A percentile compares a stretch with the other conserved stretches of the same genome.
Conservation (phyloP, 768 basidiomycete genomes). For the Gloeostereum incarnatum region DNA sequence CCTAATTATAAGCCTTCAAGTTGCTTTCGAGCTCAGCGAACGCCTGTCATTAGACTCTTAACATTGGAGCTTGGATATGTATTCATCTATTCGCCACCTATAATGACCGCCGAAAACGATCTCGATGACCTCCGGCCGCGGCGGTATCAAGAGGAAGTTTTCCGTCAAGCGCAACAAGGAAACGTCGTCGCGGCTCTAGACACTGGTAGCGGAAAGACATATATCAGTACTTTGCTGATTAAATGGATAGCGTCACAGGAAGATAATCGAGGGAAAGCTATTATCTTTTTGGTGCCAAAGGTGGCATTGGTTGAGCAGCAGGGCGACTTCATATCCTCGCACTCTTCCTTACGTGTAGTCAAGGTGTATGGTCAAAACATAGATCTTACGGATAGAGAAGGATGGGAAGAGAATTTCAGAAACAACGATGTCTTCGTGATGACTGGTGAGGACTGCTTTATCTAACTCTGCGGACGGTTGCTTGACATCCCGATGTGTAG, state of each 20-base stretch:
- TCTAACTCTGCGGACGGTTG: neutral
- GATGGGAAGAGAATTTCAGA: conserved; percentile 59
- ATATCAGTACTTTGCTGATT: conserved; percentile 66
- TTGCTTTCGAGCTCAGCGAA: too few species aligned
- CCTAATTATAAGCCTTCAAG: too few species aligned
- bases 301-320: conserved; percentile 84
- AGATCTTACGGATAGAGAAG: conserved; percentile 53
- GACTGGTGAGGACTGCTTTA: conserved; percentile 45
- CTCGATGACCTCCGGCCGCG: conserved; percentile 17
- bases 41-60: too few species aligned
- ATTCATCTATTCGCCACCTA: too few species aligned
- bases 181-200: conserved; percentile 71
- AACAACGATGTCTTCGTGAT: conserved; percentile 73
- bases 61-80: too few species aligned
- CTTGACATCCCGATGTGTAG: conserved; percentile 24
- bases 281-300: conserved; percentile 79
- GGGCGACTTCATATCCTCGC: conserved; percentile 49
- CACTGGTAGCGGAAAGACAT: conserved; percentile 75
- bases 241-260: conserved; percentile 60
- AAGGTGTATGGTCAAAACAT: conserved; percentile 64
- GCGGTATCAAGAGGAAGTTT: conserved; percentile 67
- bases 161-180: conserved; percentile 48
- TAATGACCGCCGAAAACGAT: too few species aligned
- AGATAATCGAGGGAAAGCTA: conserved; percentile 41
- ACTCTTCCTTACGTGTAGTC: conserved; percentile 58